Evolutionary conservation across 2,329 filamentous ascomycete species (phyloP), one percentile per base, ranked within the genome.

Genomic region (Trichoderma polysporum): DNA sequence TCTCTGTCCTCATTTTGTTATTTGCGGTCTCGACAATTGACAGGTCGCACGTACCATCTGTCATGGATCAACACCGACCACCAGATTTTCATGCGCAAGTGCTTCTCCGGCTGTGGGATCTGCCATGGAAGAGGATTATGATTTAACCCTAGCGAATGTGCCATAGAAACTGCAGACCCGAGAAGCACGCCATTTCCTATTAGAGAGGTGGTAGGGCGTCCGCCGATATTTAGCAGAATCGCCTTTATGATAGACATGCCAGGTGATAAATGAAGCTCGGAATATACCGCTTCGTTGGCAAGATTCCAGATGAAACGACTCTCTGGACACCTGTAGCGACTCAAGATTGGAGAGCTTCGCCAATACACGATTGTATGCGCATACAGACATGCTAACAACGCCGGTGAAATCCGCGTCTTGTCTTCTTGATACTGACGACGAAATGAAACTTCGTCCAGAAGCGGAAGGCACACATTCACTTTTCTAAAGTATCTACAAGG

Each of bases 271-370:
- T 86, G 83, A 7, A 88, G 82, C 67, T 89, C 86, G 0, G 83
- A 86, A 69, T 88, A 86, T 3, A 88, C 78, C 1, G 86, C 85
- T 61, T 86, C 85, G 22, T 83, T 85, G 7, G 86, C 86, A 67
- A 88, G 81, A 67, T 89, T 89, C 81, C 88, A 88, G 9, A 86
- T 83, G 72, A 87, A 89, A 52, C 86, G 82, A 47, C 81, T 79
- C 71, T 90, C 86, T 0, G 87, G 86, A 56, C 83, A 80, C 4
- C 82, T 80, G 66, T 84, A 81, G 5, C 76, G 75, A 4, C 77
- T 76, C 3, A 84, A 73, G 4, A 78, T 75, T 0, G 79, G 78
- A 0, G 82, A 82, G 61, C 82, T 80, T 29, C 81, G 79, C 87
- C 87, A 90, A 71, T 85, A 88, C 3, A 85, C 80, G 3, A 88